These are phyloP conservation scores for Raffaelea albimanens DNA, from an alignment of 2,329 filamentous ascomycete genomes.

Conservation along the genomic window DNA sequence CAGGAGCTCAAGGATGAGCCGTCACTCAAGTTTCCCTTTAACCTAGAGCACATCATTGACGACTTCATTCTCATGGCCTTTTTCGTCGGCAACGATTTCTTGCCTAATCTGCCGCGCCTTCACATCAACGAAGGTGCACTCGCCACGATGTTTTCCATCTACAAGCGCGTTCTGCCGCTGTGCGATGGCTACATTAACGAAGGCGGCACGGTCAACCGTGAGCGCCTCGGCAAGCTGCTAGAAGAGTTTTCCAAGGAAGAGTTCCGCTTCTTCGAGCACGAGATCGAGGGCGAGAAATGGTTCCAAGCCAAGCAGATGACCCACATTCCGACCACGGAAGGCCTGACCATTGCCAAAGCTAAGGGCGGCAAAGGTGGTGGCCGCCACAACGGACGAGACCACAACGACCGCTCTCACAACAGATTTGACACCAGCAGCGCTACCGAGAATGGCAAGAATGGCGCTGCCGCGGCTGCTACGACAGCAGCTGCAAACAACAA, in stretches of 20 bases:
- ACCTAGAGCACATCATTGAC: constrained; percentile 94
- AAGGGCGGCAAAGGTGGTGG: constrained; percentile 7
- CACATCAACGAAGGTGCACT: constrained; percentile 98
- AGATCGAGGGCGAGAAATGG: constrained; percentile 84
- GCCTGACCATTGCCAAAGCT: constrained; percentile 18
- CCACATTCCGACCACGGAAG: constrained; percentile 48
- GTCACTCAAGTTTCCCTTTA: constrained; percentile 66
- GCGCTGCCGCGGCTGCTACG: neutral
- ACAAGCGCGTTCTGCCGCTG: constrained; percentile 80
- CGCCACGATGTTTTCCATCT: constrained; percentile 94
- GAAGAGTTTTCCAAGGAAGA: constrained; percentile 83
- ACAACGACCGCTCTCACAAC: neutral
- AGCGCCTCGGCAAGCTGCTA: constrained; percentile 66
- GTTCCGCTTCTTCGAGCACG: constrained; percentile 83
- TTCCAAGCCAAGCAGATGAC: constrained; percentile 71
- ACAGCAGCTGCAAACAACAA: constrained; percentile 19
- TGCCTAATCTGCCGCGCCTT: constrained; percentile 89
- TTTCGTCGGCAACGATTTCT: constrained; percentile 98
- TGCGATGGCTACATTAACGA: constrained; percentile 96
- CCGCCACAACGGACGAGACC: neutral
- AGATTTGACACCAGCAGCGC: neutral
- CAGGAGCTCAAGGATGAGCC: constrained; percentile 76
- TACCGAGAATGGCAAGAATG: neutral
- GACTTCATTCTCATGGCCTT: constrained; percentile 99
- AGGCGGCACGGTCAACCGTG: constrained; percentile 80